phyloP scores from a whole-genome alignment of 1,284 basidiomycete genomes.

The Cryptococcus sp. region DNA sequence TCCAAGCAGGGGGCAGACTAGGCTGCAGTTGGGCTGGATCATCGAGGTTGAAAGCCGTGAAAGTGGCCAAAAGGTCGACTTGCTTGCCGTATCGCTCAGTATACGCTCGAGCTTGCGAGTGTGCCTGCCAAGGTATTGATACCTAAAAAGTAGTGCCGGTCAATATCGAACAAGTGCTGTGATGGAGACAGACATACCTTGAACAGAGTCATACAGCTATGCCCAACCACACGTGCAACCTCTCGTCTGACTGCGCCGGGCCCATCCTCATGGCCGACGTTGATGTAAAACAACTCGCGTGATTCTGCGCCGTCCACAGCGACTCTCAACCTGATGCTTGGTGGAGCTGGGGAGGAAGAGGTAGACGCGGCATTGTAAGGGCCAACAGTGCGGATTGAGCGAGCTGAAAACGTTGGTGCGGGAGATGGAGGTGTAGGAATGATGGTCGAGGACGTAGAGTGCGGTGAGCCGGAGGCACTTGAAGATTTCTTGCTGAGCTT shows the following conservation, averaged over 20 bases:
- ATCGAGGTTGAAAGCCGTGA: slow-evolving; percentile 47
- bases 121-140: slow-evolving; percentile 44
- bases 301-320: no score
- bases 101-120: slow-evolving; percentile 41
- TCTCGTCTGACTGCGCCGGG: slow-evolving; percentile 31
- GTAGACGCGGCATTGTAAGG: no score
- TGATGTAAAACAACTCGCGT: slow-evolving; percentile 34
- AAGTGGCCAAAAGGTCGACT: slow-evolving; percentile 41
- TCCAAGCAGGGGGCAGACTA: slow-evolving; percentile 24
- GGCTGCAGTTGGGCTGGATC: slow-evolving; percentile 37
- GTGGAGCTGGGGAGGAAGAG: background rate
- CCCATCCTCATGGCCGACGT: slow-evolving; percentile 30
- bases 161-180: background rate
- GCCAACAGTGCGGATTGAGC: no score
- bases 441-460: background rate
- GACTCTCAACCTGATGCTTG: no score
- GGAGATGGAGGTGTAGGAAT: background rate
- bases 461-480: background rate
- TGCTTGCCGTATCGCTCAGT: slow-evolving; percentile 29
- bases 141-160: slow-evolving; percentile 28
- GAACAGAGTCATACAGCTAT: slow-evolving; percentile 36
- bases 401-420: background rate
- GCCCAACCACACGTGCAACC: slow-evolving; percentile 31
- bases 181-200: slow-evolving; percentile 38
- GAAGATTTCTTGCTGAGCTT: background rate